Evolutionary conservation across 2,329 filamentous ascomycete species (phyloP).

Genomic region (Septoria petroselini): DNA sequence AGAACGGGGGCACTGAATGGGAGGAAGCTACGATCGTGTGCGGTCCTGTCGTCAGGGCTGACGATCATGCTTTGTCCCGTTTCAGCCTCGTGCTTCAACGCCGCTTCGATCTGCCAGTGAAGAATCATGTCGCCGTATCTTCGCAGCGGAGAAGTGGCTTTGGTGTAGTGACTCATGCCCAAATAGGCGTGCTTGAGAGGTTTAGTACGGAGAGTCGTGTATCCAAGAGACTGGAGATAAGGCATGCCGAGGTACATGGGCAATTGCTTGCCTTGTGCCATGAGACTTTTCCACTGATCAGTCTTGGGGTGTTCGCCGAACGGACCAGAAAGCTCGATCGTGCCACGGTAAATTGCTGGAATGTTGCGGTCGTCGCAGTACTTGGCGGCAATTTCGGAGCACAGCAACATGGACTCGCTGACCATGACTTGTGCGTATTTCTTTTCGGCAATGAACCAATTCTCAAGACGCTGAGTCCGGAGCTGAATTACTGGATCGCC

Average conservation of each 20-base stretch:
- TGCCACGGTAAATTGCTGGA: conserved; percentile 51
- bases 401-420: conserved; percentile 56
- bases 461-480: conserved; percentile 35
- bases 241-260: conserved; percentile 41
- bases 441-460: conserved; percentile 31
- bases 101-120: conserved; percentile 64
- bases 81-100: conserved; percentile 54
- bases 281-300: conserved; percentile 38
- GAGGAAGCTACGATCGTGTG: conserved; percentile 38
- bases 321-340: conserved; percentile 18
- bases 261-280: conserved; percentile 39
- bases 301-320: conserved; percentile 37
- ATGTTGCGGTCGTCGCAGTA: conserved; percentile 54
- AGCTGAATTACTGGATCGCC: conserved; percentile 48
- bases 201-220: conserved; percentile 44
- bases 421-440: conserved; percentile 34
- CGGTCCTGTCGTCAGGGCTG: conserved; percentile 23
- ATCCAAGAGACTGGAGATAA: conserved; percentile 45
- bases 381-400: conserved; percentile 49
- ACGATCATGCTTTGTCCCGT: conserved; percentile 44
- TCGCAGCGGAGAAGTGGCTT: conserved; percentile 60
- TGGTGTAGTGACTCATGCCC: conserved; percentile 54
- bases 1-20: conserved; percentile 52
- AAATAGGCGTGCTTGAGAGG: conserved; percentile 52
- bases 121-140: conserved; percentile 59